These are phyloP conservation scores for Eustoma russellianum DNA, from an alignment of 257 asterid species.

Conservation along the genomic window DNA sequence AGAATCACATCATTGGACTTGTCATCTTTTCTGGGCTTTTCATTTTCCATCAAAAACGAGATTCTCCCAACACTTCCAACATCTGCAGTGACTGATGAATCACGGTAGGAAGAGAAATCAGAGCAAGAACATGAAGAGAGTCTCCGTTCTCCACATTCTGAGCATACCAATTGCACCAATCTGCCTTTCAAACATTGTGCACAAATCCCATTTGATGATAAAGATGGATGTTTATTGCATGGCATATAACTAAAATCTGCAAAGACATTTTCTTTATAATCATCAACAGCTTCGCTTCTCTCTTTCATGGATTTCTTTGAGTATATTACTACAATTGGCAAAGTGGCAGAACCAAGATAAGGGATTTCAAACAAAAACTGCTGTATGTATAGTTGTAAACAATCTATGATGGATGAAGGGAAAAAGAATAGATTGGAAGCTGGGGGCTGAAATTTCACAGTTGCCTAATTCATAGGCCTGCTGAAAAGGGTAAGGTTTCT, in stretches of 20 bases:
- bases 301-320: conserved; percentile 42
- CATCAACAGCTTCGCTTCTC: conserved; percentile 51
- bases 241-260: conserved; percentile 52
- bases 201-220: conserved; percentile 64
- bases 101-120: conserved; percentile 53
- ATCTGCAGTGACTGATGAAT: conserved; percentile 55
- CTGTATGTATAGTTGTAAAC: neutral
- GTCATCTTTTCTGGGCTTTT: conserved; percentile 34
- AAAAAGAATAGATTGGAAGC: no score
- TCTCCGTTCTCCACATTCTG: conserved; percentile 92
- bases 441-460: no score
- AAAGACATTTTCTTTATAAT: conserved; percentile 8
- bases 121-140: conserved; percentile 84
- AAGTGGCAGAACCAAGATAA: conserved; percentile 1
- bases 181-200: conserved; percentile 66
- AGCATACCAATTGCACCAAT: conserved; percentile 61
- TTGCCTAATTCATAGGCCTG: no score
- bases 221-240: conserved; percentile 67
- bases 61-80: conserved; percentile 76
- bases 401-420: neutral
- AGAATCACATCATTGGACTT: conserved; percentile 43
- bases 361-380: neutral
- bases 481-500: no score
- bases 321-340: neutral
- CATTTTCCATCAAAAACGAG: conserved; percentile 67